These are phyloP conservation scores for Sphaerulina vaccinii DNA, from an alignment of 2,329 filamentous ascomycete species.

Conservation along the genomic window DNA sequence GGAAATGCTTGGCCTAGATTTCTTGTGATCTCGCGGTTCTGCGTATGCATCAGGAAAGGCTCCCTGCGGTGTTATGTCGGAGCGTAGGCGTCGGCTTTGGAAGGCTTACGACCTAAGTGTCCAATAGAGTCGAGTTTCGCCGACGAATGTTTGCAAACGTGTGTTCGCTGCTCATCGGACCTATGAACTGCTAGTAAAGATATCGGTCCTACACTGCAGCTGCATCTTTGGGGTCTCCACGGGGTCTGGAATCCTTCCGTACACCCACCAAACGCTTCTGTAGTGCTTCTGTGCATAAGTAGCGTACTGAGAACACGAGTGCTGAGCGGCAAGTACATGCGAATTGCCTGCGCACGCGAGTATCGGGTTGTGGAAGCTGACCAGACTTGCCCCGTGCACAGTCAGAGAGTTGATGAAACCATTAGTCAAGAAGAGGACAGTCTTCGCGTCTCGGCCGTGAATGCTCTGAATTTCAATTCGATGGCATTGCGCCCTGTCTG, in stretches of 20 bases:
- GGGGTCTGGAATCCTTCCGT: conserved; percentile 8
- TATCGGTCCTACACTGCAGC: conserved; percentile 14
- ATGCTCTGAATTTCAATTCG: too few relatives aligned
- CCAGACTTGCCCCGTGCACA: too few relatives aligned
- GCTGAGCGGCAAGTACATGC: not conserved
- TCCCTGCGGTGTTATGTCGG: conserved; percentile 1
- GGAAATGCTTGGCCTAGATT: not conserved
- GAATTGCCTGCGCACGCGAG: not conserved
- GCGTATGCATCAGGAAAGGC: conserved; percentile 3
- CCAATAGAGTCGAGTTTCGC: not conserved
- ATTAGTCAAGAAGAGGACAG: too few relatives aligned
- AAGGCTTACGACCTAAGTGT: not conserved
- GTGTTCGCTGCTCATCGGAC: too few relatives aligned
- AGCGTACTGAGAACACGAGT: not conserved
- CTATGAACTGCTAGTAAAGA: not conserved
- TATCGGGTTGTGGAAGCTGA: not conserved
- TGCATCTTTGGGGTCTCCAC: not conserved
- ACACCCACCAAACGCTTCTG: not conserved
- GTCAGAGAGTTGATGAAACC: too few relatives aligned
- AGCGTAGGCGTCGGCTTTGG: not conserved
- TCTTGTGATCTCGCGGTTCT: not conserved
- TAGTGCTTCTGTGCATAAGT: not conserved
- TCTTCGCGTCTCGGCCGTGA: too few relatives aligned
- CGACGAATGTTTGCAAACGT: not conserved
- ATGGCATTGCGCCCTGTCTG: too few relatives aligned